Conservation (phyloP, 768 basidiomycete genomes). For the Serendipita vermifera region DNA sequence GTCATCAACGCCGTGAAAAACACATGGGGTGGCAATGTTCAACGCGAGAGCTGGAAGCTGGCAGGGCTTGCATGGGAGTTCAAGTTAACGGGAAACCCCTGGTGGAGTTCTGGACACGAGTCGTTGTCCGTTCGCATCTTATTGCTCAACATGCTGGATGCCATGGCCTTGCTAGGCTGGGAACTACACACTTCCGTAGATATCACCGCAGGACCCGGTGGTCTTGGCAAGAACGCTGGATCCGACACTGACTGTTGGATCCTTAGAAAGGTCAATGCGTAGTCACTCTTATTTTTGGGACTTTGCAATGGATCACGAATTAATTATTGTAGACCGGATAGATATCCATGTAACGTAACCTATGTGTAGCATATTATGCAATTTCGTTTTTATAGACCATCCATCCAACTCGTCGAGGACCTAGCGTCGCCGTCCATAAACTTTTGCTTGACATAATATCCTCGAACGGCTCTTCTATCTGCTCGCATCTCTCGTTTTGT, state of each 20-base stretch:
- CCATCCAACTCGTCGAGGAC: slow-evolving; percentile 5
- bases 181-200: slow-evolving; percentile 10
- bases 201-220: slow-evolving; percentile 9
- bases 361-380: too few relatives aligned
- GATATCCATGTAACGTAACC: too few relatives aligned
- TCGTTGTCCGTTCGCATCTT: not conserved
- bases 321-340: too few relatives aligned
- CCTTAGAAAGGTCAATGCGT: too few relatives aligned
- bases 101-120: slow-evolving; percentile 4
- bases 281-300: too few relatives aligned
- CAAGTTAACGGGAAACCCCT: slow-evolving; percentile 6
- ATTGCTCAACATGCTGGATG: slow-evolving; percentile 7
- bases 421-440: slow-evolving; percentile 3
- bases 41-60: slow-evolving; percentile 12
- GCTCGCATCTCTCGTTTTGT: slow-evolving; percentile 55
- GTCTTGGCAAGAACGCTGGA: slow-evolving; percentile 4
- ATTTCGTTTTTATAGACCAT: not conserved
- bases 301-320: too few relatives aligned
- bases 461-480: slow-evolving; percentile 53
- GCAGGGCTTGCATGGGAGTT: slow-evolving; percentile 10
- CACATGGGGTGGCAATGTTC: not conserved
- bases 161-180: not conserved
- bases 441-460: slow-evolving; percentile 40
- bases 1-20: slow-evolving; percentile 17
- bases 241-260: slow-evolving; percentile 7